Evolutionary conservation across 768 basidiomycete genomes (phyloP).

Genomic region (Mycena belliarum): DNA sequence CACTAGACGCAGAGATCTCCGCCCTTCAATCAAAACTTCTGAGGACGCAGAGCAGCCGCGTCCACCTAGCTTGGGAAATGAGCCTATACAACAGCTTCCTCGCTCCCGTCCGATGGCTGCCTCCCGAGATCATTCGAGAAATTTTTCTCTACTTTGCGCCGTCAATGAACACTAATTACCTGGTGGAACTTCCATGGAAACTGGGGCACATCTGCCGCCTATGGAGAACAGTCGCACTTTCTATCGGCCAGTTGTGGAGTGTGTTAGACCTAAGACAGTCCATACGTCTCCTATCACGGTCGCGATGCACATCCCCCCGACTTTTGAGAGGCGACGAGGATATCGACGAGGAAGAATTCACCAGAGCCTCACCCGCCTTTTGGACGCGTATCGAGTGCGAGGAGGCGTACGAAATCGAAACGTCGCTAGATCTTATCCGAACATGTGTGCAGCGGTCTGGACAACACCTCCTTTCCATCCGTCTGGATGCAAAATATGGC

Average conservation of each 20-base stretch:
- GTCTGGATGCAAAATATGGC: background rate
- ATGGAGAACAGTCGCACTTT: conserved; percentile 4
- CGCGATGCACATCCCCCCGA: background rate
- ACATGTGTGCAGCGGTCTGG: background rate
- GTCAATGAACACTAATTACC: background rate
- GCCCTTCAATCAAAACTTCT: background rate
- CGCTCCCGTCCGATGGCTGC: background rate
- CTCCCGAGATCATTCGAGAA: conserved; percentile 3
- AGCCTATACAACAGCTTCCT: background rate
- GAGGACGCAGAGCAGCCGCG: background rate
- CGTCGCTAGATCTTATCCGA: background rate
- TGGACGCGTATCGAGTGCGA: background rate
- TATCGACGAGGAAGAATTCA: background rate
- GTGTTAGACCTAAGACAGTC: conserved; percentile 6
- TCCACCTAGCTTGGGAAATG: background rate
- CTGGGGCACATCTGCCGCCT: conserved; percentile 5
- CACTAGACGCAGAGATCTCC: background rate
- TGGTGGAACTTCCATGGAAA: background rate
- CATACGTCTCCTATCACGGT: too few species aligned
- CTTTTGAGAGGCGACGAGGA: background rate
- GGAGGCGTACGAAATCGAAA: background rate
- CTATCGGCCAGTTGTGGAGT: conserved; percentile 3
- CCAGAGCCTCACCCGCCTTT: too few species aligned
- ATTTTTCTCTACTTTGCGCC: conserved; percentile 12
- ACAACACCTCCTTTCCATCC: conserved; percentile 4